Conservation (phyloP, 495 filamentous ascomycete genomes). For the Mytilinidion resinicola region DNA sequence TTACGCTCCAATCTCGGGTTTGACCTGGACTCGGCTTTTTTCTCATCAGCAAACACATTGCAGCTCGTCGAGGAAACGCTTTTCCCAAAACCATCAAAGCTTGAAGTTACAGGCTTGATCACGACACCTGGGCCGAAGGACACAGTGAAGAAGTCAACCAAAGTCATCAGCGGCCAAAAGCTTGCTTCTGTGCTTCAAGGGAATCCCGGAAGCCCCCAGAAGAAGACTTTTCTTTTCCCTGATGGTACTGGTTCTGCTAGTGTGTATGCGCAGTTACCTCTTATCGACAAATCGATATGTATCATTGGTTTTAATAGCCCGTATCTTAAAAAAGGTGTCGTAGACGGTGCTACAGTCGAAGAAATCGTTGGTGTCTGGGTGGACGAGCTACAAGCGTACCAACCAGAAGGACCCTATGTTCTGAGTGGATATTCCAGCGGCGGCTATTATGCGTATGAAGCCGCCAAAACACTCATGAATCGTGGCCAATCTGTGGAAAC, state of each 20-base stretch:
- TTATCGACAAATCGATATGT: conserved; percentile 44
- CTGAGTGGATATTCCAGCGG: conserved; percentile 76
- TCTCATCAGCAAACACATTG: too few species aligned
- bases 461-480: conserved; percentile 60
- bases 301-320: conserved; percentile 59
- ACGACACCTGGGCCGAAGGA: too few species aligned
- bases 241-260: conserved; percentile 66
- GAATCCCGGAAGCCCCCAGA: too few species aligned
- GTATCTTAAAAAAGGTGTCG: conserved; percentile 54
- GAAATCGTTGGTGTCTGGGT: conserved; percentile 50
- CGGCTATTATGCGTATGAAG: conserved; percentile 79
- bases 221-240: conserved; percentile 71
- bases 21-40: too few species aligned
- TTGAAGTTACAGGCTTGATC: too few species aligned
- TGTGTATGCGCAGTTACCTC: conserved; percentile 53
- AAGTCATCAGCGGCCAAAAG: too few species aligned
- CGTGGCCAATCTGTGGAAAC: conserved; percentile 62
- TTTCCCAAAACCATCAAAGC: too few species aligned
- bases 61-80: too few species aligned
- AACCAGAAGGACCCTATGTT: conserved; percentile 65
- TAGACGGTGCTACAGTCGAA: conserved; percentile 49
- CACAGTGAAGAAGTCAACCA: too few species aligned
- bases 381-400: conserved; percentile 60
- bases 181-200: too few species aligned
- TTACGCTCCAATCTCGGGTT: too few species aligned